Evolutionary conservation across 352 stramenopile genomes (phyloP).

Genomic region (Globisporangium spinosum): DNA sequence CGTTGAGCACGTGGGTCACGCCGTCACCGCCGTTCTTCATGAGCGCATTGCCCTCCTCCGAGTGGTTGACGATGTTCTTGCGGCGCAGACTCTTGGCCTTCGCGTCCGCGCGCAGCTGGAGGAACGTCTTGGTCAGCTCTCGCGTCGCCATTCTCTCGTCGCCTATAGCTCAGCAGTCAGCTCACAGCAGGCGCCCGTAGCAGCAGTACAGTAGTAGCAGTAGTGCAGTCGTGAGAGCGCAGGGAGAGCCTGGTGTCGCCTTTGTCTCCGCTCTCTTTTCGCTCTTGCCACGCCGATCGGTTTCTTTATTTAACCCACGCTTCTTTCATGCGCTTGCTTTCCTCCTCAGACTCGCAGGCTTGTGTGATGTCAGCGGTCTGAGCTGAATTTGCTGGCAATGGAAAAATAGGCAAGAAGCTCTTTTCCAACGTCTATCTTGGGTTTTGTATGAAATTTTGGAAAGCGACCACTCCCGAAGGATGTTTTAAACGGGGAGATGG

Average conservation of each 20-base stretch:
- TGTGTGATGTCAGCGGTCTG: neutral
- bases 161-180: neutral
- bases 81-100: slow-evolving; percentile 82
- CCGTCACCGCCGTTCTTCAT: slow-evolving; percentile 52
- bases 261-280: neutral
- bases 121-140: slow-evolving; percentile 69
- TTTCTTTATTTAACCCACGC: slow-evolving; percentile 14
- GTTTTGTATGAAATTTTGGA: neutral
- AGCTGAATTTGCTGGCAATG: neutral
- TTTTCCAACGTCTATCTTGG: neutral
- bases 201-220: neutral
- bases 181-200: neutral
- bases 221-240: neutral
- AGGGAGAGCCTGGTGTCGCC: neutral
- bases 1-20: slow-evolving; percentile 25
- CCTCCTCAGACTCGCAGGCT: slow-evolving; percentile 5
- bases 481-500: no score
- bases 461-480: no score
- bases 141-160: slow-evolving; percentile 60
- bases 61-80: slow-evolving; percentile 79
- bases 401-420: neutral
- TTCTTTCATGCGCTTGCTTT: neutral
- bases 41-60: slow-evolving; percentile 60
- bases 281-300: neutral
- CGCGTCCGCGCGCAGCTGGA: slow-evolving; percentile 66